Evolutionary conservation across 2,329 filamentous ascomycete genomes (phyloP), one percentile per base, ranked within the genome.

Genomic region (Cladophialophora bantiana): DNA sequence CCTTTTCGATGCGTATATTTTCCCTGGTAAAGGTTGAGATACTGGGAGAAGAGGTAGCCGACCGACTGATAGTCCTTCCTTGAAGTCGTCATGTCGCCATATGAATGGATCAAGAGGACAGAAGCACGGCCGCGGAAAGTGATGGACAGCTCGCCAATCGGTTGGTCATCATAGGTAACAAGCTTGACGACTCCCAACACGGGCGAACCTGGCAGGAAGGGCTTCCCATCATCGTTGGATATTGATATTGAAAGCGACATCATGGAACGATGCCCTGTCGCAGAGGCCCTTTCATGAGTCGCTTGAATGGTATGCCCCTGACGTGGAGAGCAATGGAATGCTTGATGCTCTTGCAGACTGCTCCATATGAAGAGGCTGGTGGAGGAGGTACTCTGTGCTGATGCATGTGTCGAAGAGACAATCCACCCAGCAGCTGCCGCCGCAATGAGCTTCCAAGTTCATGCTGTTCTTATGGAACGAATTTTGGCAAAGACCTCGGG

Each of bases 21-120:
- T 3, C 62, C 66, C 6, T 35, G 13, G 59, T 65, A 59, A 1
- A 68, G 53, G 31, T 56, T 42, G 2, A 62, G 32, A 38, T 68
- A 62, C 15, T 40, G 65, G 18, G 36, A 52, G 42, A 45, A 45
- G n/a, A 42, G 40, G 40, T 4, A n/a, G 40, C 13, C 40, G 40
- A 26, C 26, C 26, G 26, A 26, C 26, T 26, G 26, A 26, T 26
- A 26, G 26, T 26, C 26, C 26, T 26, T 26, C 26, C 26, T 26
- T 26, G 26, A 26, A 26, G 26, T 26, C 26, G 26, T 26, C 26
- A 26, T 26, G 26, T 26, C 26, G 26, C 26, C 26, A 26, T 26
- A 26, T 3, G 26, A 26, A 26, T 26, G 26, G 3, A 26, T 26
- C 26, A 26, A 26, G 26, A 26, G 26, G 26, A 26, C 26, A 26